These are phyloP conservation scores for Aspergillus sclerotiicarbonarius DNA, from an alignment of 495 filamentous ascomycete species.

Conservation along the genomic window DNA sequence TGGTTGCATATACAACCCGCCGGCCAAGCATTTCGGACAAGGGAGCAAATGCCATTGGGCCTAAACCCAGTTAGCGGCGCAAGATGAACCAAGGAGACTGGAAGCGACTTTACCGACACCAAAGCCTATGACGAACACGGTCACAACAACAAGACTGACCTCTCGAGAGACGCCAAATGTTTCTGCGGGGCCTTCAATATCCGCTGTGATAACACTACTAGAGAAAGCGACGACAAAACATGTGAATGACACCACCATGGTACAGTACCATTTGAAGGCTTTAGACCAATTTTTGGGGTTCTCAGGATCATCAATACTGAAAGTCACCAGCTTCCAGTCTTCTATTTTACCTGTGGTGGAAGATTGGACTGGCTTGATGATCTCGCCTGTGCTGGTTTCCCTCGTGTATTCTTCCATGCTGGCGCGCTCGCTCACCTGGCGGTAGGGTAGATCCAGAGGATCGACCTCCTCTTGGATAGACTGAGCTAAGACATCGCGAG, in stretches of 20 bases:
- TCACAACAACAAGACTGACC: constrained; percentile 64
- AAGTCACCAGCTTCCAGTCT: constrained; percentile 72
- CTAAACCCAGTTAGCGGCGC: constrained; percentile 28
- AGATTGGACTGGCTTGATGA: constrained; percentile 54
- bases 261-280: constrained; percentile 64
- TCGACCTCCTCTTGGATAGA: constrained; percentile 23
- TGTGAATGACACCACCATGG: constrained; percentile 54
- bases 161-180: constrained; percentile 64
- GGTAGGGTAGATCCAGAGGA: constrained; percentile 56
- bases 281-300: constrained; percentile 63
- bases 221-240: constrained; percentile 69
- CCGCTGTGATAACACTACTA: constrained; percentile 64
- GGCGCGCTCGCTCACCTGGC: constrained; percentile 57
- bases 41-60: constrained; percentile 80
- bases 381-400: constrained; percentile 59
- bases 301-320: constrained; percentile 57
- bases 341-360: constrained; percentile 49
- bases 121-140: constrained; percentile 77
- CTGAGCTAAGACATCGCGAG: constrained; percentile 28
- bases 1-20: constrained; percentile 58
- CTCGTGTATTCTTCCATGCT: constrained; percentile 62
- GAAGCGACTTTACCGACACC: constrained; percentile 58
- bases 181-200: constrained; percentile 56
- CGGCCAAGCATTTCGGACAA: constrained; percentile 71
- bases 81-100: background rate